Evolutionary conservation across 2,329 filamentous ascomycete genomes (phyloP).

Genomic region (Cladosporium phlei): DNA sequence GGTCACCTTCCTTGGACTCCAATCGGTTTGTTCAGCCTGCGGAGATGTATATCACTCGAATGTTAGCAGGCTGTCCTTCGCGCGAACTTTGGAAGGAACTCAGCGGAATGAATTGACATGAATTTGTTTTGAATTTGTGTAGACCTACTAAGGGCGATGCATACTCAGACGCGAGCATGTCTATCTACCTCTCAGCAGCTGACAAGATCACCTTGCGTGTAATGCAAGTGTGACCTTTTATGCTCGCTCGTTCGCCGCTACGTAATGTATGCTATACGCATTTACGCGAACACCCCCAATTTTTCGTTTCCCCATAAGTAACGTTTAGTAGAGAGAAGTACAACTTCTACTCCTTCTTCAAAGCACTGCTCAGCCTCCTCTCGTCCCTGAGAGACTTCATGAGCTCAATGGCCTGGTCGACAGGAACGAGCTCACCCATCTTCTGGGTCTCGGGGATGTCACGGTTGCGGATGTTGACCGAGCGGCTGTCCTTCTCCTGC

Average conservation of each 20-base stretch:
- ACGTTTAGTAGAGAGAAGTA: background rate
- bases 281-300: background rate
- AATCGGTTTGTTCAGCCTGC: no score
- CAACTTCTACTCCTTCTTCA: constrained; percentile 12
- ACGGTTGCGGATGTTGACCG: constrained; percentile 61
- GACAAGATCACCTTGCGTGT: no score
- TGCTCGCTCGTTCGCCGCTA: background rate
- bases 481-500: constrained; percentile 54
- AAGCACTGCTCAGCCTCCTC: constrained; percentile 31
- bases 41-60: no score
- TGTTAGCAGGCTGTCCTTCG: no score
- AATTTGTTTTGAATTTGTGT: no score
- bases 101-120: no score
- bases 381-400: constrained; percentile 44
- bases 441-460: constrained; percentile 60
- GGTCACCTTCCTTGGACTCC: no score
- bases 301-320: constrained; percentile 1
- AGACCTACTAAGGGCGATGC: no score
- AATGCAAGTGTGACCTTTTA: no score
- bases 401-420: constrained; percentile 55
- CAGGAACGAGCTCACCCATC: constrained; percentile 56
- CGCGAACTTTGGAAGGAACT: no score
- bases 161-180: no score
- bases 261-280: background rate
- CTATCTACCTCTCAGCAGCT: no score